These are phyloP conservation scores for Suillus tomentosus DNA, from an alignment of 768 basidiomycete genomes.

Conservation along the genomic window DNA sequence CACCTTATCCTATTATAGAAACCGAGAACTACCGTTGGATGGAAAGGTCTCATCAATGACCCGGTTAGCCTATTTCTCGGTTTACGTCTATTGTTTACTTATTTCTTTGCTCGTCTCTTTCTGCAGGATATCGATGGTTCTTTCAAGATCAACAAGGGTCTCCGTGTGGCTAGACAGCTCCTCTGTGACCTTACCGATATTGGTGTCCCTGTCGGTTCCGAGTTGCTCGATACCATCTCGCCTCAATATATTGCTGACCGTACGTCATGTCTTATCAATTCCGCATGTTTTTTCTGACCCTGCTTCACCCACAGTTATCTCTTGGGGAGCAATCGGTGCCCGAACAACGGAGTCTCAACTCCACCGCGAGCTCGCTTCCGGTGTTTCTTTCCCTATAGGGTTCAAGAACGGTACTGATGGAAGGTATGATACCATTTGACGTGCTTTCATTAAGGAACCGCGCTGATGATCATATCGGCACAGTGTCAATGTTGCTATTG, in stretches of 20 bases:
- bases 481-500: slow-evolving; percentile 86
- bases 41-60: slow-evolving; percentile 96
- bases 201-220: slow-evolving; percentile 92
- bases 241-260: slow-evolving; percentile 86
- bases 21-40: slow-evolving; percentile 96
- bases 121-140: slow-evolving; percentile 81
- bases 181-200: slow-evolving; percentile 88
- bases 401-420: slow-evolving; percentile 99
- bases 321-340: slow-evolving; percentile 97
- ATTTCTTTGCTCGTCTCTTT: slow-evolving; percentile 1
- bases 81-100: no score
- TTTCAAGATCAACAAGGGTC: slow-evolving; percentile 96
- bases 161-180: slow-evolving; percentile 83
- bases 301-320: slow-evolving; percentile 50
- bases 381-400: slow-evolving; percentile 95
- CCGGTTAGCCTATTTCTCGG: slow-evolving; percentile 42
- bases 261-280: slow-evolving; percentile 32
- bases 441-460: neutral
- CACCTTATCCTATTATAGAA: slow-evolving; percentile 51
- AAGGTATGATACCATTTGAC: slow-evolving; percentile 41
- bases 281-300: neutral
- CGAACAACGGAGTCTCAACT: slow-evolving; percentile 97
- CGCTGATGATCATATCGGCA: slow-evolving; percentile 12
- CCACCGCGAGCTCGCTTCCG: slow-evolving; percentile 94
- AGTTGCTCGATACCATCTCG: slow-evolving; percentile 83